These are phyloP conservation scores for Grosmannia clavigera DNA, from an alignment of 2,329 filamentous ascomycete genomes.

Conservation along the genomic window DNA sequence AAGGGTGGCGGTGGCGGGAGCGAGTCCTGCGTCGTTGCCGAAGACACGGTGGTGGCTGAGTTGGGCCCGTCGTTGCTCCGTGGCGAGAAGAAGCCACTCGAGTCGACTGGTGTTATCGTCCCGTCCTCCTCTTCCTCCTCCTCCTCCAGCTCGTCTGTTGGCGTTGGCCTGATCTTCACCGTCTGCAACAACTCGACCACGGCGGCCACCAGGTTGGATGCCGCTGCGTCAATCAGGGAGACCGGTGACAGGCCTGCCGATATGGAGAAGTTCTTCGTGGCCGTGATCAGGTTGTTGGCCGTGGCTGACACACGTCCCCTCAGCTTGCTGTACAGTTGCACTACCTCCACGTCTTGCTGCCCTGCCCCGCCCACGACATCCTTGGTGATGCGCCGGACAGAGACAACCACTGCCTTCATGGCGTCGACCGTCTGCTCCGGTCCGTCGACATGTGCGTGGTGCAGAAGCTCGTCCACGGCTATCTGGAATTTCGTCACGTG, in stretches of 20 bases:
- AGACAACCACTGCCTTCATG: constrained; percentile 76
- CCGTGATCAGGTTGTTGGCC: constrained; percentile 90
- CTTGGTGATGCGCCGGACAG: constrained; percentile 72
- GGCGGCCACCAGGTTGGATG: constrained; percentile 75
- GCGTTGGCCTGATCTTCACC: constrained; percentile 72
- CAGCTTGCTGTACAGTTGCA: constrained; percentile 53
- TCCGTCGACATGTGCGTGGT: constrained; percentile 59
- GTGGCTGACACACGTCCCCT: constrained; percentile 80
- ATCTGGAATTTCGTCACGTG: constrained; percentile 94
- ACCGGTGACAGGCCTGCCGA: constrained; percentile 80
- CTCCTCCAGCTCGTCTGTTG: constrained; percentile 62
- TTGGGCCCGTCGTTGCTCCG: constrained; percentile 27
- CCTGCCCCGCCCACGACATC: constrained; percentile 49
- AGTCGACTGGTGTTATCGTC: constrained; percentile 51
- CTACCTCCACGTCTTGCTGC: constrained; percentile 38
- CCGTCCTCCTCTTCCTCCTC: constrained; percentile 56
- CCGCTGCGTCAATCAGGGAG: constrained; percentile 85
- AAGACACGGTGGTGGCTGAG: constrained; percentile 18
- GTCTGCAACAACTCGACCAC: constrained; percentile 74
- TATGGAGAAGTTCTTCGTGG: constrained; percentile 79
- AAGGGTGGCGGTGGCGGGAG: constrained; percentile 43
- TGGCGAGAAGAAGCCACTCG: constrained; percentile 55
- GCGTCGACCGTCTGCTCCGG: constrained; percentile 66
- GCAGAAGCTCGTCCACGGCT: constrained; percentile 80
- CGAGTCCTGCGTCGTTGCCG: constrained; percentile 23